Conservation (phyloP, 306 rosid genomes). For the Albizia julibrissin region DNA sequence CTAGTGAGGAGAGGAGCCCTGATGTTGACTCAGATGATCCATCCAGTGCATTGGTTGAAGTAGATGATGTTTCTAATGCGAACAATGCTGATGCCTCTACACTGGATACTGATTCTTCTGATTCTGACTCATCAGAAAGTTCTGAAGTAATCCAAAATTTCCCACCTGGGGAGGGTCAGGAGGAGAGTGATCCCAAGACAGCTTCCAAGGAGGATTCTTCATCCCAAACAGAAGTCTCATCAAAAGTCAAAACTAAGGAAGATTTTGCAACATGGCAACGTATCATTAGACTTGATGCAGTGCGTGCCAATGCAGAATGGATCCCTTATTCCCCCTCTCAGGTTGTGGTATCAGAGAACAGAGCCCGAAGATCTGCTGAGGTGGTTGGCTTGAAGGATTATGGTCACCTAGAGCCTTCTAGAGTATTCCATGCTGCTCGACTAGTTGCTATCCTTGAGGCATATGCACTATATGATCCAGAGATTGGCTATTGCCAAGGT, state of each 20-base stretch:
- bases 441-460: constrained; percentile 98
- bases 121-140: constrained; percentile 85
- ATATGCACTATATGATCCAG: constrained; percentile 90
- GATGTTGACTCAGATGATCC: constrained; percentile 68
- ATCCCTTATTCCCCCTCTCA: constrained; percentile 68
- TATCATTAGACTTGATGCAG: constrained; percentile 96
- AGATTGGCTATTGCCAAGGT: constrained; percentile 99
- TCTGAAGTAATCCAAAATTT: constrained; percentile 75
- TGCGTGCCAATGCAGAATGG: constrained; percentile 95
- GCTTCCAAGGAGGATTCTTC: constrained; percentile 62
- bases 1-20: constrained; percentile 79
- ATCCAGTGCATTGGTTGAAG: constrained; percentile 70
- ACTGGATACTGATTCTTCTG: constrained; percentile 71
- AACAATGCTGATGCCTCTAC: constrained; percentile 64
- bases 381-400: constrained; percentile 97
- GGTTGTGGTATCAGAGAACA: constrained; percentile 57
- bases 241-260: constrained; percentile 58
- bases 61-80: constrained; percentile 54
- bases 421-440: constrained; percentile 92
- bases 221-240: constrained; percentile 43
- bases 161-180: constrained; percentile 55
- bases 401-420: constrained; percentile 77
- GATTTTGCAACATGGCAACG: constrained; percentile 95
- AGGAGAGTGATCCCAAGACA: constrained; percentile 54
- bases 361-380: constrained; percentile 78